A percentile compares a stretch with the other conserved stretches of the same genome.
Evolutionary conservation across 495 filamentous ascomycete genomes (phyloP).

Genomic region (Pseudomonodictys pantanalensis): DNA sequence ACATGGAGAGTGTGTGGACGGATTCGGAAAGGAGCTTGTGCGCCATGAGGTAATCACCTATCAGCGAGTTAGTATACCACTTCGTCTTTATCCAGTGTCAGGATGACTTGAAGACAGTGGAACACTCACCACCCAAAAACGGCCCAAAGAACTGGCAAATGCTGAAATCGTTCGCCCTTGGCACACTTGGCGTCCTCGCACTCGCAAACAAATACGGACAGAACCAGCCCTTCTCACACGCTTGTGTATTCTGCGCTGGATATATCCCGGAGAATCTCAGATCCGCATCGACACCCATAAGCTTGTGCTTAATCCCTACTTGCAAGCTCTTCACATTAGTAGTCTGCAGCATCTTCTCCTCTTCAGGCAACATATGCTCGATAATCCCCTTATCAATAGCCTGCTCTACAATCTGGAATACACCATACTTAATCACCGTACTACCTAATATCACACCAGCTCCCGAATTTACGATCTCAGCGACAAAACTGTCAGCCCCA

Average conservation of each 20-base stretch:
- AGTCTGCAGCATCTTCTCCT: conserved; percentile 45
- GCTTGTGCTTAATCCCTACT: conserved; percentile 46
- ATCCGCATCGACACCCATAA: conserved; percentile 46
- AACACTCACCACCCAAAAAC: conserved; percentile 37
- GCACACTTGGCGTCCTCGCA: conserved; percentile 41
- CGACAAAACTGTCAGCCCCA: conserved; percentile 41
- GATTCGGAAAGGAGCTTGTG: conserved; percentile 44
- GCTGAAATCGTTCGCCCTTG: conserved; percentile 40
- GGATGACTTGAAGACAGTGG: neutral
- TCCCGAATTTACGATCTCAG: conserved; percentile 40
- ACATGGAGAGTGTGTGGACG: conserved; percentile 34
- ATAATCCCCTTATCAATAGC: conserved; percentile 46
- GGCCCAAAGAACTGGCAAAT: conserved; percentile 45
- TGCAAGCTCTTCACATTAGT: conserved; percentile 44
- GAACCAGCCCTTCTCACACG: conserved; percentile 46
- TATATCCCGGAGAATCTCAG: conserved; percentile 33
- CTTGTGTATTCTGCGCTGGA: conserved; percentile 31
- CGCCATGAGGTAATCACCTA: conserved; percentile 41
- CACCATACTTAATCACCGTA: conserved; percentile 41
- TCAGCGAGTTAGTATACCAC: neutral
- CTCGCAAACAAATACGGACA: conserved; percentile 44
- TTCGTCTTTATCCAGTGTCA: no score
- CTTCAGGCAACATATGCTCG: conserved; percentile 45
- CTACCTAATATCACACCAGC: conserved; percentile 37
- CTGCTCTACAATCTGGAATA: conserved; percentile 46